Conservation (phyloP, 2,329 filamentous ascomycete species). For the Fusarium sterilihyphosum region DNA sequence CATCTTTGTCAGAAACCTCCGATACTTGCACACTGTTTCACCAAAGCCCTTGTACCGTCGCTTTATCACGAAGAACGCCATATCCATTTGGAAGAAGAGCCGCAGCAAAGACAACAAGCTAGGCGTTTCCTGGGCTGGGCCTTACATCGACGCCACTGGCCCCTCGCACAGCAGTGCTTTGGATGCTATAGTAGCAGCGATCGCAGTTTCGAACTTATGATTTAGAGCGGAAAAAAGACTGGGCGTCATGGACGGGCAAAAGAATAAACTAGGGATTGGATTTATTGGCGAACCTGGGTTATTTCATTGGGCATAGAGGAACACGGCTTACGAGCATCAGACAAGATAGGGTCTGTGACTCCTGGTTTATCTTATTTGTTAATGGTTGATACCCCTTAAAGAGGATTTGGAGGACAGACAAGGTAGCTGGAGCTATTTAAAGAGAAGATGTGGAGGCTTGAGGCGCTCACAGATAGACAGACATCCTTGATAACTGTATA, state of each 20-base stretch:
- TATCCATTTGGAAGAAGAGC: constrained; percentile 71
- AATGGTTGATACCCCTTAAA: constrained; percentile 41
- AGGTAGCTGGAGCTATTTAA: constrained; percentile 7
- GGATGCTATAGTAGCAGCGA: constrained; percentile 73
- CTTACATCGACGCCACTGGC: constrained; percentile 61
- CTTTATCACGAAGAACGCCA: constrained; percentile 70
- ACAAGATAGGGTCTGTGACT: constrained; percentile 17
- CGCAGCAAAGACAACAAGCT: constrained; percentile 62
- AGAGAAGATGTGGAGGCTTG: constrained; percentile 6
- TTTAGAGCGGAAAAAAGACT: background rate
- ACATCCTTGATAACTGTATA: constrained; percentile 12
- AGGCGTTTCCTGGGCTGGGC: constrained; percentile 73
- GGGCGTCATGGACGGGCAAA: constrained; percentile 12
- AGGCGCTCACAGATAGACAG: background rate
- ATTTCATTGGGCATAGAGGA: constrained; percentile 21
- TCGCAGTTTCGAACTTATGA: constrained; percentile 48
- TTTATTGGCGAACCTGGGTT: constrained; percentile 32
- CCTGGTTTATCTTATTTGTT: constrained; percentile 31
- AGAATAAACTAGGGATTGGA: constrained; percentile 14
- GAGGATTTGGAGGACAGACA: constrained; percentile 20
- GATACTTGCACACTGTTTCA: constrained; percentile 62
- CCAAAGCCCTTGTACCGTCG: constrained; percentile 60
- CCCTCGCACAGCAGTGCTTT: constrained; percentile 72
- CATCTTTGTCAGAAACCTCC: constrained; percentile 73
- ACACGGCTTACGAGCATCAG: constrained; percentile 16